A percentile compares a stretch with the other conserved stretches of the same genome.
Conservation (phyloP, 352 stramenopile species). For the Achlya hypogyna region DNA sequence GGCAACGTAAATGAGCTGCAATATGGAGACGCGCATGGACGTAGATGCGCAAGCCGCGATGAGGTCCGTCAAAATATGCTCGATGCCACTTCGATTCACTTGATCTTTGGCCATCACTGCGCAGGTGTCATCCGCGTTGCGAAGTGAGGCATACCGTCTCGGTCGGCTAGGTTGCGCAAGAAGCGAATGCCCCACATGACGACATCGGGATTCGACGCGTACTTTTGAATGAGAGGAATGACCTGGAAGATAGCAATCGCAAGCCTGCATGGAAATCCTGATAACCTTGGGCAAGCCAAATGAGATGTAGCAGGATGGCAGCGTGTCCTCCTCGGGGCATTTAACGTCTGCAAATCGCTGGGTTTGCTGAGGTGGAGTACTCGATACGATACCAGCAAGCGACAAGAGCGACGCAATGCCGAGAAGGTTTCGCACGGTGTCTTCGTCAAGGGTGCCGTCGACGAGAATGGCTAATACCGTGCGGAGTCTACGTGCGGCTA, state of each 20-base stretch:
- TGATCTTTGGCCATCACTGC: slow-evolving; percentile 11
- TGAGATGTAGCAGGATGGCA: slow-evolving; percentile 10
- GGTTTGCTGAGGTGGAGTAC: neutral
- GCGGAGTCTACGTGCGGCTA: neutral
- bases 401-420: slow-evolving; percentile 16
- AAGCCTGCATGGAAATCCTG: neutral
- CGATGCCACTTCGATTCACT: slow-evolving; percentile 18
- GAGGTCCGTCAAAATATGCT: slow-evolving; percentile 4
- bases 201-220: slow-evolving; percentile 14
- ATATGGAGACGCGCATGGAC: slow-evolving; percentile 11
- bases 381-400: neutral
- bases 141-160: neutral
- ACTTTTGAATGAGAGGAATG: slow-evolving; percentile 6
- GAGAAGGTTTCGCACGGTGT: slow-evolving; percentile 4
- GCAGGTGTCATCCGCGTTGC: neutral
- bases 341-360: neutral
- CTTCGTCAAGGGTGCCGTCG: neutral
- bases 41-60: neutral
- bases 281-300: slow-evolving; percentile 15
- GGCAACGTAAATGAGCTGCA: slow-evolving; percentile 14
- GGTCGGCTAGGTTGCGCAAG: slow-evolving; percentile 10
- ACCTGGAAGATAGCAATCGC: neutral
- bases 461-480: slow-evolving; percentile 8
- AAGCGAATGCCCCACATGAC: slow-evolving; percentile 18
- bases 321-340: neutral